A percentile compares a stretch with the other conserved stretches of the same genome.
Conservation (phyloP, 2,329 filamentous ascomycete genomes). For the Zasmidium angulare region DNA sequence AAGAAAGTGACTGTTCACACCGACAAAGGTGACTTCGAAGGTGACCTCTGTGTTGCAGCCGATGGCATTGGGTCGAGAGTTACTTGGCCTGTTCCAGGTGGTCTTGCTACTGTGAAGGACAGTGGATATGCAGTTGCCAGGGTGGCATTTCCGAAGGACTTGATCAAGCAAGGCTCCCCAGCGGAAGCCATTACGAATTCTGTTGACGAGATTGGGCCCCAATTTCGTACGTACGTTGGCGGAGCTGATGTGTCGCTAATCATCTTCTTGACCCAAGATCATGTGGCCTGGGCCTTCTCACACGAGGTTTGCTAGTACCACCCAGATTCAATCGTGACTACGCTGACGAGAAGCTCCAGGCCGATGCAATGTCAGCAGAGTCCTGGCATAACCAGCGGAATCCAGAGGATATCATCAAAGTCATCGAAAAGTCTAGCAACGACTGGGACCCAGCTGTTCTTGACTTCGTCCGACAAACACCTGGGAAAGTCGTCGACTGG, state of each 20-base stretch:
- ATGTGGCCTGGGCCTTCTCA: neutral
- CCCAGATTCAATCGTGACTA: neutral
- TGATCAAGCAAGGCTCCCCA: neutral
- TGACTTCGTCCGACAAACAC: conserved; percentile 7
- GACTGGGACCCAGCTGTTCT: conserved; percentile 8
- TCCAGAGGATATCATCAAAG: neutral
- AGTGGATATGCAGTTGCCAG: conserved; percentile 32
- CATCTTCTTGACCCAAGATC: neutral
- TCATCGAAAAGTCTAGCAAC: neutral
- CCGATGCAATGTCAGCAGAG: neutral
- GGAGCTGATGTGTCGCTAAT: neutral
- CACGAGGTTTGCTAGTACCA: neutral
- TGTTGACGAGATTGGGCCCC: neutral
- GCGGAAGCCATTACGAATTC: neutral
- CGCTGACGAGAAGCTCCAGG: neutral
- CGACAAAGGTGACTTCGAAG: conserved; percentile 43
- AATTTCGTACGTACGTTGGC: neutral
- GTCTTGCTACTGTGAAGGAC: conserved; percentile 26
- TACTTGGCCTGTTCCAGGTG: conserved; percentile 34
- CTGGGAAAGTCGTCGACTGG: conserved; percentile 46
- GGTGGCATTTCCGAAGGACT: conserved; percentile 2
- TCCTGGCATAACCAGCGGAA: neutral
- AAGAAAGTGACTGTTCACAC: neutral
- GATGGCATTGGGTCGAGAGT: conserved; percentile 46
- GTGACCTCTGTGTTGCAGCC: conserved; percentile 34